Percentiles rank a stretch among this genome's conserved stretches.
These are phyloP conservation scores for Scortechinia acanthostroma DNA, from an alignment of 2,329 filamentous ascomycete genomes.

Conservation along the genomic window DNA sequence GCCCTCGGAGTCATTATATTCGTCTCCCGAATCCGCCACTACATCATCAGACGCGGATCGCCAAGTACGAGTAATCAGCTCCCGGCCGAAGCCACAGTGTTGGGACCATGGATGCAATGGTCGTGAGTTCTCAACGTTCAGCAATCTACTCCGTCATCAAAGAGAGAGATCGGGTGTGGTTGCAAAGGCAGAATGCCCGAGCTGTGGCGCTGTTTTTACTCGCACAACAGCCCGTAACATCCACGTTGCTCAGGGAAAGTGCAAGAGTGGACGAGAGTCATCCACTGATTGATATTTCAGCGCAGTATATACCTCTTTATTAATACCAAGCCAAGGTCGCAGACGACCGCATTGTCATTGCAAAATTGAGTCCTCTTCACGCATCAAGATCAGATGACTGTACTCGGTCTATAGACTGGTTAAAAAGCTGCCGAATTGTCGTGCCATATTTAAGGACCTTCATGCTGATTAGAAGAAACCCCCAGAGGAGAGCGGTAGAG, in stretches of 20 bases:
- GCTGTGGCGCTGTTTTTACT: conserved; percentile 89
- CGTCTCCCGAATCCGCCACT: neutral
- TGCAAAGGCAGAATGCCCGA: conserved; percentile 79
- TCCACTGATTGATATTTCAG: neutral
- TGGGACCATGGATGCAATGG: conserved; percentile 98
- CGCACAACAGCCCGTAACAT: conserved; percentile 82
- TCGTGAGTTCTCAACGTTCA: conserved; percentile 90
- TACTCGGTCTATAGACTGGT: no score
- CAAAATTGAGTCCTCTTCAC: no score
- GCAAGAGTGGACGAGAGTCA: neutral
- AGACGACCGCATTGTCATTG: no score
- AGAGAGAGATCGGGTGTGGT: conserved; percentile 90
- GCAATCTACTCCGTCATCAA: conserved; percentile 86
- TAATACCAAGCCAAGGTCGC: neutral
- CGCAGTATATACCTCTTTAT: neutral
- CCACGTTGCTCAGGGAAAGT: conserved; percentile 32
- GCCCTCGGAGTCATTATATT: no score
- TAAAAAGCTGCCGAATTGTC: no score
- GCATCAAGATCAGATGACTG: no score
- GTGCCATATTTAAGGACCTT: no score
- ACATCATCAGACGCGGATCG: conserved; percentile 13
- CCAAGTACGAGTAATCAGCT: conserved; percentile 65
- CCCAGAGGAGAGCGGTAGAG: no score
- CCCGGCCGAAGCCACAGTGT: conserved; percentile 85
- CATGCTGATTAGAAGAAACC: no score